Percentiles rank a stretch among this genome's conserved stretches.
phyloP scores from a whole-genome alignment of 2,329 filamentous ascomycete species.

The Pseudogymnoascus sp. region DNA sequence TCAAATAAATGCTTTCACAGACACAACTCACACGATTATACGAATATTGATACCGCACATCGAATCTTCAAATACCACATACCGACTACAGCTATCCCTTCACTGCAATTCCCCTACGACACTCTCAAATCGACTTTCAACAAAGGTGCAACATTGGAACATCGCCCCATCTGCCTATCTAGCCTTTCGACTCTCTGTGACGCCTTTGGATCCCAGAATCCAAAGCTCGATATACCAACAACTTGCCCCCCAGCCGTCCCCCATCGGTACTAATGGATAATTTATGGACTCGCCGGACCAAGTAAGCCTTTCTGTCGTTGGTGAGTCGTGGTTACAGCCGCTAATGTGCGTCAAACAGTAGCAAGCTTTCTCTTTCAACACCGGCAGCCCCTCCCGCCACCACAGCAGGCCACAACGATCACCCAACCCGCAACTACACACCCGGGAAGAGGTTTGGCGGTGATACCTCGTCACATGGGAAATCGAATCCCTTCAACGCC shows the following conservation, averaged over 20 bases:
- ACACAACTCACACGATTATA: conserved; percentile 9
- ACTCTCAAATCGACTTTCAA: not conserved
- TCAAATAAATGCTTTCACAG: conserved; percentile 11
- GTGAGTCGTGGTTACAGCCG: conserved; percentile 20
- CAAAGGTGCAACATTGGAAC: not conserved
- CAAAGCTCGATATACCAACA: conserved; percentile 11
- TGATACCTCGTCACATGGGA: conserved; percentile 65
- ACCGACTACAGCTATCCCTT: not conserved
- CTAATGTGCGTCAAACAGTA: conserved; percentile 31
- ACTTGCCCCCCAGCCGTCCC: not conserved
- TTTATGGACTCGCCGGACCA: conserved; percentile 75
- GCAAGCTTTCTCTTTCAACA: conserved; percentile 75
- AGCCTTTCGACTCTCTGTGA: conserved; percentile 4
- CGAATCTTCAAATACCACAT: conserved; percentile 1
- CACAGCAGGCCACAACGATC: conserved; percentile 39
- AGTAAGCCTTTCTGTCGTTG: conserved; percentile 44
- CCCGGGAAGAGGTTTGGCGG: conserved; percentile 70
- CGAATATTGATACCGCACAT: conserved; percentile 8
- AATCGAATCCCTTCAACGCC: conserved; percentile 70
- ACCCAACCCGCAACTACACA: conserved; percentile 54
- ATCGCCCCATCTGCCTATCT: conserved; percentile 11
- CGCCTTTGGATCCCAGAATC: conserved; percentile 6
- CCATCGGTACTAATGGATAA: conserved; percentile 27
- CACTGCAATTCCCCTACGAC: not conserved
- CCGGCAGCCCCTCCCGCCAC: conserved; percentile 35